These are phyloP conservation scores for Dendrobium officinale DNA, from an alignment of 106 monocot species.

Conservation along the genomic window DNA sequence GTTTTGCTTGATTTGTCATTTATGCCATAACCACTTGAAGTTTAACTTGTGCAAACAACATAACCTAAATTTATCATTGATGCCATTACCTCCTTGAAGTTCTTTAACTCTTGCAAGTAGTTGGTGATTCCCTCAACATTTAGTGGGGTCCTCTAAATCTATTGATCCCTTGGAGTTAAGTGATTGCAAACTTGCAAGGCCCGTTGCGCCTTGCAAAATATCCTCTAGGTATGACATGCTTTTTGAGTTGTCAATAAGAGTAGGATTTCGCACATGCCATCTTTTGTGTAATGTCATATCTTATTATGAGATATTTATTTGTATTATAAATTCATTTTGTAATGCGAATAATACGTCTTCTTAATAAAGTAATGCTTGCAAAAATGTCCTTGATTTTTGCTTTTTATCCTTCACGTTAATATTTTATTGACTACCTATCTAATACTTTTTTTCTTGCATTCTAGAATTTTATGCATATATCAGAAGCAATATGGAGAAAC, in stretches of 20 bases:
- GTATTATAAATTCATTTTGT: background rate
- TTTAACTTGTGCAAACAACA: background rate
- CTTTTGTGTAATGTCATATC: background rate
- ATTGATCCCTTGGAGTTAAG: background rate
- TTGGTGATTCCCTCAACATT: background rate
- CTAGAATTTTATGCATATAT: conserved; percentile 64
- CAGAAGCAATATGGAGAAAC: conserved; percentile 46
- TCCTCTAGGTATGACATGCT: background rate
- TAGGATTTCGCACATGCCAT: background rate
- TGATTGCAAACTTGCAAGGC: background rate
- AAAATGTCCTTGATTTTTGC: background rate
- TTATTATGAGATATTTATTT: background rate
- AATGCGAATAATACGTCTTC: background rate
- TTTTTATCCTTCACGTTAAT: background rate
- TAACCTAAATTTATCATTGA: background rate
- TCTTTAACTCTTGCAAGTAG: background rate
- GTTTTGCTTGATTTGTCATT: background rate
- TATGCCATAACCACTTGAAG: background rate
- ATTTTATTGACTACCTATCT: background rate
- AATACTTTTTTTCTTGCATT: background rate
- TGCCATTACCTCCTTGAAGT: background rate
- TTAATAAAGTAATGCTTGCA: background rate
- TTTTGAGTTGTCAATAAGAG: background rate
- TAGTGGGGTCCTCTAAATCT: background rate
- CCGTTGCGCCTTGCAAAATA: background rate